These are phyloP conservation scores for Paraphoma chrysanthemicola DNA, from an alignment of 2,329 filamentous ascomycete genomes.

Conservation along the genomic window DNA sequence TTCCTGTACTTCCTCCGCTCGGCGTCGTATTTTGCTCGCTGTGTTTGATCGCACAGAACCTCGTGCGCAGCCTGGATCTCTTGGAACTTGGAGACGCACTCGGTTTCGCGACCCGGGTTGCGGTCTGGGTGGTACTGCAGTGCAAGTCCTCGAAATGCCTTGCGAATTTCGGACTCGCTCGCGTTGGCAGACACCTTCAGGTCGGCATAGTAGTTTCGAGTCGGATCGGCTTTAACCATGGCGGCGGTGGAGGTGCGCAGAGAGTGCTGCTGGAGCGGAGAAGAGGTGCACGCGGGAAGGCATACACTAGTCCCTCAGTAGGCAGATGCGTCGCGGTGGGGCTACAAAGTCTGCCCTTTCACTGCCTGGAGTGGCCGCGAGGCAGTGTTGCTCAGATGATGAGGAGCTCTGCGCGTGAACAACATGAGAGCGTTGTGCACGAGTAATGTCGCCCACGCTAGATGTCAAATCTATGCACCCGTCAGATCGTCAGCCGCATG, in stretches of 20 bases:
- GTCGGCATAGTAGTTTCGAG: constrained; percentile 84
- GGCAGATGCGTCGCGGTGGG: constrained; percentile 22
- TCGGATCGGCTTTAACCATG: constrained; percentile 74
- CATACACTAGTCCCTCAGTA: constrained; percentile 5
- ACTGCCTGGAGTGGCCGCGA: constrained; percentile 29
- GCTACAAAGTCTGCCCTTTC: constrained; percentile 11
- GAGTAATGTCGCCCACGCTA: constrained; percentile 4
- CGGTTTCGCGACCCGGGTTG: constrained; percentile 81
- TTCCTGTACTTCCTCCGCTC: constrained; percentile 58
- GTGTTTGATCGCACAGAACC: constrained; percentile 68
- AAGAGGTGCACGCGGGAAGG: neutral
- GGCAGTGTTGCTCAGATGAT: constrained; percentile 45
- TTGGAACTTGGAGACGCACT: constrained; percentile 83
- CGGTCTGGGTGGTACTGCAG: constrained; percentile 88
- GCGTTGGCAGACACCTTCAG: constrained; percentile 74
- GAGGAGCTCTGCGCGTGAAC: constrained; percentile 31
- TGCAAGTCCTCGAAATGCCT: constrained; percentile 84
- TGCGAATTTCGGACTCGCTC: constrained; percentile 78
- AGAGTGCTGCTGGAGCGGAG: neutral
- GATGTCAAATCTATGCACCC: constrained; percentile 11
- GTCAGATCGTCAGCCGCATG: constrained; percentile 29
- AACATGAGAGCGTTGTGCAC: constrained; percentile 31
- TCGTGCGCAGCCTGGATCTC: constrained; percentile 87
- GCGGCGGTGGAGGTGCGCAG: constrained; percentile 14
- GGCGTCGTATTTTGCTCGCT: constrained; percentile 68